Evolutionary conservation across 176 grass and related monocot species (phyloP).

Genomic region (Dendrocalamus sinicus): DNA sequence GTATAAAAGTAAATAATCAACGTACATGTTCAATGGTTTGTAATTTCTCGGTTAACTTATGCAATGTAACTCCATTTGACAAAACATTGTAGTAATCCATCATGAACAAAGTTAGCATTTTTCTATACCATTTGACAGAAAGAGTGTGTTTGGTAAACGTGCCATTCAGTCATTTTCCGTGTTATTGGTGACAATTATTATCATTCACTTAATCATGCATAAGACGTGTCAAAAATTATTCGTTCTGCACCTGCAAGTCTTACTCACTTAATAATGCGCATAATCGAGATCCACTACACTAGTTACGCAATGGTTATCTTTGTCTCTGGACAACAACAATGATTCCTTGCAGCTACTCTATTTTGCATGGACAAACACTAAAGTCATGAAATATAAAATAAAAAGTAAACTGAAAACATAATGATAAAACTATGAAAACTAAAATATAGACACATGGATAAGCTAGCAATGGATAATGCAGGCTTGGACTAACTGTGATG

Average conservation of each 20-base stretch:
- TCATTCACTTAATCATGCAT: not conserved
- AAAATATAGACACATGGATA: not conserved
- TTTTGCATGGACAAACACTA: too few species aligned
- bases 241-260: too few species aligned
- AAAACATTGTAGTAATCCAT: not conserved
- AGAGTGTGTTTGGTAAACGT: not conserved
- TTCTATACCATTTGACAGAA: not conserved
- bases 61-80: not conserved
- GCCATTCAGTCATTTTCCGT: not conserved
- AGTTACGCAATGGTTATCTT: not conserved
- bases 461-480: too few species aligned
- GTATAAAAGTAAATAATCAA: not conserved
- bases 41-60: not conserved
- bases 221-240: not conserved
- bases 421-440: not conserved
- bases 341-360: not conserved
- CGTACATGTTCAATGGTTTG: not conserved
- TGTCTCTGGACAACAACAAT: not conserved
- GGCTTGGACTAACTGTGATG: too few species aligned
- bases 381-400: not conserved
- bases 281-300: not conserved
- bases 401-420: not conserved
- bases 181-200: not conserved
- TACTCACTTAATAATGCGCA: not conserved
- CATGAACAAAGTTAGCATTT: not conserved